Percentiles rank a stretch among this genome's conserved stretches.
These are phyloP conservation scores for Antitrichia curtipendula DNA, from an alignment of 225 moss, liverwort and hornwort genomes.

Conservation along the genomic window DNA sequence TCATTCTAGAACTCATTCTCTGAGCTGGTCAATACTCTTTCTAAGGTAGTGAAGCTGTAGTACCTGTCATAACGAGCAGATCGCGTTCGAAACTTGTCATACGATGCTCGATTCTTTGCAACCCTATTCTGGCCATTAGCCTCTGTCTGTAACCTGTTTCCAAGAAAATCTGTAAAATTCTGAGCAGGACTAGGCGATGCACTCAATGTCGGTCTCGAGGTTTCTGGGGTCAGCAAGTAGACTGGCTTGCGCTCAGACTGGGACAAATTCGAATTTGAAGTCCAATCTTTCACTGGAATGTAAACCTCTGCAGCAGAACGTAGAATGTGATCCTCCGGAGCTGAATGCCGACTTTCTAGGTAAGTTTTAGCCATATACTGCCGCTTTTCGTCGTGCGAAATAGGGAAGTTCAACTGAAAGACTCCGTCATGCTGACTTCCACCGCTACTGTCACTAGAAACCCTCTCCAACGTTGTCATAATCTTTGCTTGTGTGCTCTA, in stretches of 20 bases:
- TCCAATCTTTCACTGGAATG: neutral
- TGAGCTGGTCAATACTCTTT: neutral
- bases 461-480: neutral
- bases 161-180: neutral
- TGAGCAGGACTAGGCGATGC: neutral
- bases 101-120: conserved; percentile 5
- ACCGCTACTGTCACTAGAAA: neutral
- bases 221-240: neutral
- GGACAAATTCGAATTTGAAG: neutral
- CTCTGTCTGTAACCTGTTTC: neutral
- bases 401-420: neutral
- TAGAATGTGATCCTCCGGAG: neutral
- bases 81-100: conserved; percentile 31
- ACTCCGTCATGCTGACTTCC: neutral
- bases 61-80: conserved; percentile 25
- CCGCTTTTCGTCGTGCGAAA: neutral
- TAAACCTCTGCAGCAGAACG: neutral
- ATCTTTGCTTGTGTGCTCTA: neutral
- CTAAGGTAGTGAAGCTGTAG: neutral
- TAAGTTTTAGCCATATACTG: neutral
- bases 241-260: neutral
- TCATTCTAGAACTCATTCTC: neutral
- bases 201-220: neutral
- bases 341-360: neutral
- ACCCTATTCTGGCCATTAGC: neutral